Conservation (phyloP, 345 rosid species). For the Salix dunnii region DNA sequence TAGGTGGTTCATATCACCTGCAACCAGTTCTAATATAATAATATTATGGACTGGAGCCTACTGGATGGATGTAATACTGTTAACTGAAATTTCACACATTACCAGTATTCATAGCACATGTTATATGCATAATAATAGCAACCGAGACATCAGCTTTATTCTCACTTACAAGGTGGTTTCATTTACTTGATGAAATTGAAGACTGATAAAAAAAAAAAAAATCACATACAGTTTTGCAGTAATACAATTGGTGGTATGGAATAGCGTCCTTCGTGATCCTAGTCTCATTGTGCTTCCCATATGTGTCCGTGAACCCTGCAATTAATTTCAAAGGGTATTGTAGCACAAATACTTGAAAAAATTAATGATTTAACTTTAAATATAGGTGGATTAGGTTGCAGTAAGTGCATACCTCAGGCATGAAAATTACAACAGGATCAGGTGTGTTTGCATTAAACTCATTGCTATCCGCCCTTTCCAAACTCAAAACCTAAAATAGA, state of each 20-base stretch:
- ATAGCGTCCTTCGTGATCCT: slow-evolving; percentile 33
- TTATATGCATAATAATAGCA: slow-evolving; percentile 4
- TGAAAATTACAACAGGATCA: slow-evolving; percentile 31
- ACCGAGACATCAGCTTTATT: background rate
- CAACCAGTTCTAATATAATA: slow-evolving; percentile 2
- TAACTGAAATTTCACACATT: background rate
- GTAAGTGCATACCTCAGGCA: slow-evolving; percentile 28
- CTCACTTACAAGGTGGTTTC: background rate
- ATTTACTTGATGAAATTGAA: background rate
- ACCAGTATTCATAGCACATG: slow-evolving; percentile 9
- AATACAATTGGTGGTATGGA: slow-evolving; percentile 30
- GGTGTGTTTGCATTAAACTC: slow-evolving; percentile 29
- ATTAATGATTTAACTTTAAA: background rate
- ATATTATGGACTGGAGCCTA: background rate
- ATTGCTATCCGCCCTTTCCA: slow-evolving; percentile 26
- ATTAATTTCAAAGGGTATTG: background rate
- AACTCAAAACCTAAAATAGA: slow-evolving; percentile 46
- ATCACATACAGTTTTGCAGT: slow-evolving; percentile 29
- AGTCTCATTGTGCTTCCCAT: slow-evolving; percentile 41
- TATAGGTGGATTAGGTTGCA: background rate
- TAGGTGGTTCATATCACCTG: background rate
- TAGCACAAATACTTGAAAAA: background rate
- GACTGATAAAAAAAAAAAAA: slow-evolving; percentile 1
- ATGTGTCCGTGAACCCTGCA: slow-evolving; percentile 35
- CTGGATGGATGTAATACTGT: background rate